A percentile compares a stretch with the other conserved stretches of the same genome.
phyloP scores from a whole-genome alignment of 2,329 filamentous ascomycete species.

The Penicillium freii region DNA sequence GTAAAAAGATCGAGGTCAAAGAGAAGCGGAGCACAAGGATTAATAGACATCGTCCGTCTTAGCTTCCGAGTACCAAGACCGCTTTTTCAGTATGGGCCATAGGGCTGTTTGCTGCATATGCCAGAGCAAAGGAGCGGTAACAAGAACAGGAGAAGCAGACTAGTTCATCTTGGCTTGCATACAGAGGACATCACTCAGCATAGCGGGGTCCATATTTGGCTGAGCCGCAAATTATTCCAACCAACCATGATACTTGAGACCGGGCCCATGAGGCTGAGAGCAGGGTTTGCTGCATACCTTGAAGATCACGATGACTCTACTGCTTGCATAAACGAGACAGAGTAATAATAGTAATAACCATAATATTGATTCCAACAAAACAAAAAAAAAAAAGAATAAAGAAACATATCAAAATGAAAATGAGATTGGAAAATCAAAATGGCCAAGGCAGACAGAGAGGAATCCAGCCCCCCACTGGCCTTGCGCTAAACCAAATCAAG shows the following conservation, averaged over 20 bases:
- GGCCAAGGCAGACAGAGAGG: constrained; percentile 10
- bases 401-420: not conserved
- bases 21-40: not conserved
- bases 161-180: constrained; percentile 5
- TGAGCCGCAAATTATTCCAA: constrained; percentile 3
- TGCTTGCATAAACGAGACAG: constrained; percentile 3
- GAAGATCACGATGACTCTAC: constrained; percentile 10
- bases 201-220: not conserved
- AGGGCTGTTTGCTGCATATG: constrained; percentile 9
- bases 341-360: not conserved
- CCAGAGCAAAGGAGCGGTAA: constrained; percentile 8
- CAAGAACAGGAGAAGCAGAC: not conserved
- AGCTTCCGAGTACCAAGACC: constrained; percentile 1
- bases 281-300: constrained; percentile 6
- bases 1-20: not conserved
- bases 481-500: constrained; percentile 16
- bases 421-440: not conserved
- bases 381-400: not conserved
- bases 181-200: not conserved
- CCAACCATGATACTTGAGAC: not conserved
- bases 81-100: constrained; percentile 7
- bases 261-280: constrained; percentile 8
- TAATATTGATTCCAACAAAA: not conserved
- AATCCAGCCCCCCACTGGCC: constrained; percentile 19
- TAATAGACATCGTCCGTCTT: not conserved